These are phyloP conservation scores for Lasiodiplodia sp. DNA, from an alignment of 2,329 filamentous ascomycete genomes.

Conservation along the genomic window DNA sequence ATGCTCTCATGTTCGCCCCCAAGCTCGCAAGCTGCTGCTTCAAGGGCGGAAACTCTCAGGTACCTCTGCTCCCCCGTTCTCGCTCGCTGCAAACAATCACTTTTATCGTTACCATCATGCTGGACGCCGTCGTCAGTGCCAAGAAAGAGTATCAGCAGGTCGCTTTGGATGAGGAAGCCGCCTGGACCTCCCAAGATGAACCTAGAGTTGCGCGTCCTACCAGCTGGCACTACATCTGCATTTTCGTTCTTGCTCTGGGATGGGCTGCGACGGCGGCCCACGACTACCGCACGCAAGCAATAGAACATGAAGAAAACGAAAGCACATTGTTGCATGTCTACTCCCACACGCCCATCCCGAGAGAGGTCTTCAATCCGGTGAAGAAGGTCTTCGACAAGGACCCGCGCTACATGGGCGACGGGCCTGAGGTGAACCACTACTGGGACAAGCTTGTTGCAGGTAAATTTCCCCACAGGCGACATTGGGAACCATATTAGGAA, in stretches of 20 bases:
- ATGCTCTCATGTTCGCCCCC: not conserved
- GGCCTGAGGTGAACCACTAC: not conserved
- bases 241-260: not conserved
- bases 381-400: not conserved
- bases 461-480: not conserved
- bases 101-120: not conserved
- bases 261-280: not conserved
- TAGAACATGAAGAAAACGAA: no score
- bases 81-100: not conserved
- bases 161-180: not conserved
- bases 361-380: slow-evolving; percentile 2
- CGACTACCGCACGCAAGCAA: not conserved
- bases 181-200: no score
- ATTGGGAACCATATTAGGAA: not conserved
- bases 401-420: slow-evolving; percentile 1
- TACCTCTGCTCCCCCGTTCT: not conserved
- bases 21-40: not conserved
- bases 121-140: not conserved
- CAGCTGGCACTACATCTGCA: not conserved
- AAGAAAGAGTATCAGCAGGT: slow-evolving; percentile 9
- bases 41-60: not conserved
- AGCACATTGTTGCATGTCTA: not conserved
- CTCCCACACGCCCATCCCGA: slow-evolving; percentile 6
- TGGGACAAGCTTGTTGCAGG: slow-evolving; percentile 14
- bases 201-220: not conserved